Percentiles rank a stretch among this genome's conserved stretches.
phyloP scores from a whole-genome alignment of 345 rosid genomes.

The Corchorus olitorius region DNA sequence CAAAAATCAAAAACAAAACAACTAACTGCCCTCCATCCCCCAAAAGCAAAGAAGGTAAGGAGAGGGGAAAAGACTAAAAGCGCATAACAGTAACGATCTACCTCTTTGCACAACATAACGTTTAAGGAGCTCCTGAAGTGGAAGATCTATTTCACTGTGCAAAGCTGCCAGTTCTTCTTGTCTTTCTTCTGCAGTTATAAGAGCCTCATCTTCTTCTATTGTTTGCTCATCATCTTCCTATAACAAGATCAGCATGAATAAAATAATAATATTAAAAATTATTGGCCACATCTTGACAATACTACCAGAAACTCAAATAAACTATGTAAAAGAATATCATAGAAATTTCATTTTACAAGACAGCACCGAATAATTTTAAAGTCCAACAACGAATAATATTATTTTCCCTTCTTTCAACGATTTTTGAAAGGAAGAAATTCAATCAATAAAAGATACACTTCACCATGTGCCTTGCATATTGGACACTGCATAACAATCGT shows the following conservation, averaged over 20 bases:
- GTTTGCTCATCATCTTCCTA: conserved; percentile 99
- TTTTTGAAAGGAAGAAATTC: background rate
- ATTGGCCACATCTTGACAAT: background rate
- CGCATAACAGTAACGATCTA: conserved; percentile 21
- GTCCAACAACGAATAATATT: conserved; percentile 5
- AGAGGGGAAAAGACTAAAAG: background rate
- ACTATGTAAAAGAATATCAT: background rate
- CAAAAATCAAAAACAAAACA: background rate
- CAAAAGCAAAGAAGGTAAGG: background rate
- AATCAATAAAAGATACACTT: background rate
- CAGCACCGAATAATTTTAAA: background rate
- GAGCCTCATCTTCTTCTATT: conserved; percentile 92
- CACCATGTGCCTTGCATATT: background rate
- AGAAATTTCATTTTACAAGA: background rate
- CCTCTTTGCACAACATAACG: conserved; percentile 61
- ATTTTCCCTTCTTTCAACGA: conserved; percentile 6
- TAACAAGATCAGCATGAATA: conserved; percentile 37
- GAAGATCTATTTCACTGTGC: conserved; percentile 77
- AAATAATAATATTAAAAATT: background rate
- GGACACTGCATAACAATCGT: background rate
- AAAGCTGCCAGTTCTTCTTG: conserved; percentile 90
- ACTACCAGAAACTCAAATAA: background rate
- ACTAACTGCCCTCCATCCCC: background rate
- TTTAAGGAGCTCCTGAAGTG: conserved; percentile 83
- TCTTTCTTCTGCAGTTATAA: conserved; percentile 80